Conservation (phyloP, 345 rosid species). For the Durio zibethinus region DNA sequence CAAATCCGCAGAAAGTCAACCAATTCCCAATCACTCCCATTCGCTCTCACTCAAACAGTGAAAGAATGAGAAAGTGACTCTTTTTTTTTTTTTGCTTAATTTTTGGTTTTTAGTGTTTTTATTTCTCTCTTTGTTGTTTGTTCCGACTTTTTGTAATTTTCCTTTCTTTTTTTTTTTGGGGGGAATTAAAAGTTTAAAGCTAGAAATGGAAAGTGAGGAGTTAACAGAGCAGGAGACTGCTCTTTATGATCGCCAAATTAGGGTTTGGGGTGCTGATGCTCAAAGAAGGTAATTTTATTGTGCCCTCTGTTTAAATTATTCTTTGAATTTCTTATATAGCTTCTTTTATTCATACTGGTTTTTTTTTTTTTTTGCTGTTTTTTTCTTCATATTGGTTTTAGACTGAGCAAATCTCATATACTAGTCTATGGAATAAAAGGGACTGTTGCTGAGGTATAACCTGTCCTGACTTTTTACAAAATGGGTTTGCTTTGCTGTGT, state of each 20-base stretch:
- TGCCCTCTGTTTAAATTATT: not conserved
- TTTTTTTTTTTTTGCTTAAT: not conserved
- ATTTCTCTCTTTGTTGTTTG: not conserved
- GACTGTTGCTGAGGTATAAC: conserved; percentile 70
- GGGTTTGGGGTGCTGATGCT: conserved; percentile 99
- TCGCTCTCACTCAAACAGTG: not conserved
- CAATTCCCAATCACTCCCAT: not conserved
- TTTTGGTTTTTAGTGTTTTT: not conserved
- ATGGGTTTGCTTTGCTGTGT: not conserved
- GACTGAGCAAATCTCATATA: conserved; percentile 77
- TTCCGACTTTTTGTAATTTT: not conserved
- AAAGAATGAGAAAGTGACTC: not conserved
- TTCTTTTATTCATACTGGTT: not conserved
- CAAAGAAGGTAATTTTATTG: conserved; percentile 58
- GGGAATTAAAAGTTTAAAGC: conserved; percentile 15
- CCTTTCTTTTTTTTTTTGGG: not conserved
- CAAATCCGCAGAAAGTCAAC: not conserved
- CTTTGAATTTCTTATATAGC: not conserved
- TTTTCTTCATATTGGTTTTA: conserved; percentile 25
- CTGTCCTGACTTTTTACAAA: not conserved
- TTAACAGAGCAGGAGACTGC: conserved; percentile 97
- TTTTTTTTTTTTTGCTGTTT: not conserved
- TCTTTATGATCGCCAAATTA: conserved; percentile 86
- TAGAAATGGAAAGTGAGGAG: conserved; percentile 78
- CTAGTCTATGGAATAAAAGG: conserved; percentile 84